Base-by-base conservation (phyloP, 2,329 filamentous ascomycete genomes). In the Trichoderma sp. region DNA sequence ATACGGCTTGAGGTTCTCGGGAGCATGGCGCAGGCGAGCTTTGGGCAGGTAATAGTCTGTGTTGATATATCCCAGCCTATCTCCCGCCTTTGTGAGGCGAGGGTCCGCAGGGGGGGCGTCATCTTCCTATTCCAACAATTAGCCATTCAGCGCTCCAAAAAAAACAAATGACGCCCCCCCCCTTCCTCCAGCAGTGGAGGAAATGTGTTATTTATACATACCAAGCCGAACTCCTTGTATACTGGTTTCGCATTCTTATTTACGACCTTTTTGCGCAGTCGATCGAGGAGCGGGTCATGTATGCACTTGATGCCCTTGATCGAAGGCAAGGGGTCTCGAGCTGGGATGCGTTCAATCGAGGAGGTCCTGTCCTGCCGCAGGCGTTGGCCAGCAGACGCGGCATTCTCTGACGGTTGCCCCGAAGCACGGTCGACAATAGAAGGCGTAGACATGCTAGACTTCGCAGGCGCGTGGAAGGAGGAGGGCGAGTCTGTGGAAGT, bases 1-100 rank as follows among this genome's bases (percentile, higher is more conserved):
- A 81, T 97, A 98, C 26, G 92, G 91, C 79, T 90, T 93, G 66
- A 97, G 84, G 73, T 92, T 91, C 82, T 97, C 97, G 1, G 92
- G 92, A 32, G 92, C 88, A 76, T 87, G 89, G 78, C 88, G 92
- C 79, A 91, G 84, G 77, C 89, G 93, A 75, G 89, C 91, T 84
- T 91, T 95, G 79, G 86, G 89, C 72, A 88, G 88, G 83, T 89
- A 91, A 81, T 87, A 91, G 78, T 91, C 89, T 80, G 89, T 89
- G 75, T 91, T 91, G 82, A 91, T 91, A 77, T 91, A 91, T 76
- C 87, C 87, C 73, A 91, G 79, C 76, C 86, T 85, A 75, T 91
- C 92, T 77, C 91, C 83, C 34, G 79, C 76, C 83, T 91, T 85
- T 77, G 89, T 89, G 73, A 97, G 86, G 78, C 96, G 93, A 75